A percentile compares a stretch with the other conserved stretches of the same genome.
Evolutionary conservation across 352 stramenopile genomes (phyloP).

Genomic region (Phytophthora pinifolia): DNA sequence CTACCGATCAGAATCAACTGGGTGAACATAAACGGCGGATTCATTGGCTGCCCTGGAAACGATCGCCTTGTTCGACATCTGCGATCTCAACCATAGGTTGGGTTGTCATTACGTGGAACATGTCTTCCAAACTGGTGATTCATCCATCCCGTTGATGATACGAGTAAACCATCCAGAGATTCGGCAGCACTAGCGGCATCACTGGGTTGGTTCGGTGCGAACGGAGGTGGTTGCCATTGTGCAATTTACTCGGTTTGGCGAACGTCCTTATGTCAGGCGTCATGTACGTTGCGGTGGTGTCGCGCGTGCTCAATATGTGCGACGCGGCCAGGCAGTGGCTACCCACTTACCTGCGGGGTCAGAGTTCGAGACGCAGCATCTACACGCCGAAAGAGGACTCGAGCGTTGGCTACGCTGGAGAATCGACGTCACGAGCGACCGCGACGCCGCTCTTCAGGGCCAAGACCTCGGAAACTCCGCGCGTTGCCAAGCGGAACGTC

Average conservation of each 20-base stretch:
- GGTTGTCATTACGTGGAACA: too few species aligned
- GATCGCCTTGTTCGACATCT: too few species aligned
- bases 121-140: too few species aligned
- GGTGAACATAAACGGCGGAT: too few species aligned
- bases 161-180: neutral
- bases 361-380: slow-evolving; percentile 14
- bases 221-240: slow-evolving; percentile 9
- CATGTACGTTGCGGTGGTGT: slow-evolving; percentile 27
- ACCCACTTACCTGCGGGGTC: slow-evolving; percentile 10
- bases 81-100: too few species aligned
- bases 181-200: neutral
- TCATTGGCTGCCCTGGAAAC: too few species aligned
- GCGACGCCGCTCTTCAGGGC: neutral
- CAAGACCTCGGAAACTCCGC: neutral
- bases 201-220: neutral
- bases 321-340: slow-evolving; percentile 11
- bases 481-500: neutral
- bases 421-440: slow-evolving; percentile 10
- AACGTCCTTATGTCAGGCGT: slow-evolving; percentile 17
- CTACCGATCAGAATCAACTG: too few species aligned
- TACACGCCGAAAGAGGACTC: slow-evolving; percentile 25
- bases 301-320: slow-evolving; percentile 13
- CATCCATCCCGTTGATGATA: too few species aligned
- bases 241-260: slow-evolving; percentile 8
- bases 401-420: slow-evolving; percentile 2